A percentile compares a stretch with the other conserved stretches of the same genome.
Conservation (phyloP, 1,139 yeast genomes). For the Taiozyma onychis region DNA sequence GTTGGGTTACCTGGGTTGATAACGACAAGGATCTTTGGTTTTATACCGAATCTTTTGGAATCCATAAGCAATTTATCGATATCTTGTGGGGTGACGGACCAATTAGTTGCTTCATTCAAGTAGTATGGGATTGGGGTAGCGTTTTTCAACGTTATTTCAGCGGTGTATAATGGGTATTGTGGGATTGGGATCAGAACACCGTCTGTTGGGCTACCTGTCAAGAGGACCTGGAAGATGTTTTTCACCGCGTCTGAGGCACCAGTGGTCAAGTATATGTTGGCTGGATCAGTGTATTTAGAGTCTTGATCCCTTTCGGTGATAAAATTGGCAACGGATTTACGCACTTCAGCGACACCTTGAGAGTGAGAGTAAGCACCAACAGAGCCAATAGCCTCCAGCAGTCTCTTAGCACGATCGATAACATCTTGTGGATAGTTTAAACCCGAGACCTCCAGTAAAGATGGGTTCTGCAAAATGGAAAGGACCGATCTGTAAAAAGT, state of each 20-base stretch:
- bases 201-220: slow-evolving; percentile 51
- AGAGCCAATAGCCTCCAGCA: slow-evolving; percentile 65
- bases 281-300: slow-evolving; percentile 51
- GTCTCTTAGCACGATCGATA: slow-evolving; percentile 54
- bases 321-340: slow-evolving; percentile 77
- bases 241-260: slow-evolving; percentile 94
- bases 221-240: slow-evolving; percentile 63
- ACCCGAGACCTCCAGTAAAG: slow-evolving; percentile 36
- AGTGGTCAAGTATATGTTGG: slow-evolving; percentile 74
- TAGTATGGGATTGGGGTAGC: slow-evolving; percentile 85
- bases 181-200: slow-evolving; percentile 96
- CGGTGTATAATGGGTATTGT: slow-evolving; percentile 94
- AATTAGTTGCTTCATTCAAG: slow-evolving; percentile 69
- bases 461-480: slow-evolving; percentile 81
- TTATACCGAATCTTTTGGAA: slow-evolving; percentile 48
- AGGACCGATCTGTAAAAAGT: slow-evolving; percentile 94
- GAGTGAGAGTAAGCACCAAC: slow-evolving; percentile 94
- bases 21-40: slow-evolving; percentile 77
- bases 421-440: slow-evolving; percentile 63
- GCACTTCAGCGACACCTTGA: slow-evolving; percentile 70
- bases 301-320: slow-evolving; percentile 67
- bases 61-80: slow-evolving; percentile 52
- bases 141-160: slow-evolving; percentile 77
- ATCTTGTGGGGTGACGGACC: slow-evolving; percentile 76
- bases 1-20: slow-evolving; percentile 99